phyloP scores from a whole-genome alignment of 257 asterid species.

The Nicotiana undulata region DNA sequence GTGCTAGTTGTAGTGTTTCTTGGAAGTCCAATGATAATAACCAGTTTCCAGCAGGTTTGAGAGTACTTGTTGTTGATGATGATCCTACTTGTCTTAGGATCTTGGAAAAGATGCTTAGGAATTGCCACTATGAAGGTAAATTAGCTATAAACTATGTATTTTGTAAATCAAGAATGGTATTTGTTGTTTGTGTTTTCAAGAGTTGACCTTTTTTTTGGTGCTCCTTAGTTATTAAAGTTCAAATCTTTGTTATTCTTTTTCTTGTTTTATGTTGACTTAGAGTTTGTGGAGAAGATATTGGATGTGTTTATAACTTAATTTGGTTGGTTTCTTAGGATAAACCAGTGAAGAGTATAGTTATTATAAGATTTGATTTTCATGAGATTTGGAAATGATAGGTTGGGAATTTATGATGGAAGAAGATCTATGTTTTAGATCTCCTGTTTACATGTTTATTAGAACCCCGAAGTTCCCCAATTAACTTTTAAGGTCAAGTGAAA shows the following conservation, averaged over 20 bases:
- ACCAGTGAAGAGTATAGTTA: neutral
- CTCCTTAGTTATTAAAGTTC: neutral
- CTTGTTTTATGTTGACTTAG: neutral
- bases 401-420: neutral
- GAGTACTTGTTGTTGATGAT: constrained; percentile 92
- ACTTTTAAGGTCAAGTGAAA: neutral
- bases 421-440: neutral
- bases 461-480: neutral
- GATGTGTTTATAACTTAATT: neutral
- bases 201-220: neutral
- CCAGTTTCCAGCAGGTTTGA: constrained; percentile 88
- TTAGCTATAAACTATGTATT: neutral
- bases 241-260: neutral
- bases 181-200: neutral
- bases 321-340: neutral
- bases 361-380: neutral
- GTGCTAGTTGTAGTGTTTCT: constrained; percentile 35
- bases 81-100: constrained; percentile 88
- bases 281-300: neutral
- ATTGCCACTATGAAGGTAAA: constrained; percentile 77
- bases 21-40: constrained; percentile 53
- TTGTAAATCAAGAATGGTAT: neutral
- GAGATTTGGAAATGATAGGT: neutral
- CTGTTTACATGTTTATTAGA: neutral
- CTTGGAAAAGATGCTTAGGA: constrained; percentile 86